Base-by-base conservation (phyloP, 305 asterid genomes). In the Solanum aculeatissimum region DNA sequence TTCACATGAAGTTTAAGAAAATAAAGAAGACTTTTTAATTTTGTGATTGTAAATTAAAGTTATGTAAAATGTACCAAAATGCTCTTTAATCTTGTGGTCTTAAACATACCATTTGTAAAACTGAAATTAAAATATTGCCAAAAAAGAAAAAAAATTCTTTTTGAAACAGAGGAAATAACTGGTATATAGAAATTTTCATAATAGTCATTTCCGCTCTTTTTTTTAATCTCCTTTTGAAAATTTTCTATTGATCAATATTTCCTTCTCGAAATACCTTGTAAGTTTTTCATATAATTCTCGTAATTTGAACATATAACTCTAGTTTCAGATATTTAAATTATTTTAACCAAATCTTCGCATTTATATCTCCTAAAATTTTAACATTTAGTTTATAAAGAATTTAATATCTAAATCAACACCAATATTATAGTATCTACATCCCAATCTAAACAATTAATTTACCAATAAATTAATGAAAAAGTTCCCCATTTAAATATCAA, bases 191-290 rank as follows among this genome's bases (percentile, higher is more conserved):
- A 29, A 1, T 65, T 66, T 66, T 1, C 16, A 66, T 66, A 0
- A 7, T 21, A 29, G 1, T 32, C 3, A 3, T 32, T 16, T 27
- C 19, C 1, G 7, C 27, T 27, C 1, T 54, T 42, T 42, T 42
- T 42, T 42, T 42, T 2, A 42, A 7, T 54, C 15, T 4, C 7
- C 23, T 65, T 7, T 7, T 7, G 25, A 2, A 1, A 65, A 14
- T 65, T 3, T 65, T 1, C 7, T 15, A 21, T 65, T 29, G 13
- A 65, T 29, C 13, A 29, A 65, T 65, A 65, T 7, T 29, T 15
- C 29, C 13, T 65, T 16, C 13, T 1, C n/a, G 2, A 7, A 9
- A 7, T 14, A 65, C 0, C 0, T 15, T 0, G 0, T 8, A 29
- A 29, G 23, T 16, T 29, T 65, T 29, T 16, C 14, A 1, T 7